A percentile compares a stretch with the other conserved stretches of the same genome.
phyloP scores from a whole-genome alignment of 2,329 filamentous ascomycete species.

The Colletotrichum orchidophilum region DNA sequence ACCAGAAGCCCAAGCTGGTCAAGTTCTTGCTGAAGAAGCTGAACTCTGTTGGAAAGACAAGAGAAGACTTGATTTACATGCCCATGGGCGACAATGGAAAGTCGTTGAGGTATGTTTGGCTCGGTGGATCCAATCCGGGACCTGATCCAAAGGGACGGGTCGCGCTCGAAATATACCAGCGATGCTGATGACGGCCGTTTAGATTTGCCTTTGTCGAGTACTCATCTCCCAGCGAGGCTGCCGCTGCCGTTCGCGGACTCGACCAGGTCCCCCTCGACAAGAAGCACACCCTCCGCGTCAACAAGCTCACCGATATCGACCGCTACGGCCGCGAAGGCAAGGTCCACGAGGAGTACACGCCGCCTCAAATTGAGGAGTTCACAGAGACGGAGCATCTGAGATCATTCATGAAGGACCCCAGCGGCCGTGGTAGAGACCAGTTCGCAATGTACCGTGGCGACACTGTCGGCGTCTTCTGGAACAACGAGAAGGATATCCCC shows the following conservation, averaged over 20 bases:
- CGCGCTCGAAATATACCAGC: not conserved
- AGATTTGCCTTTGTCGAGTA: slow-evolving; percentile 99
- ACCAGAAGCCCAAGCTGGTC: slow-evolving; percentile 91
- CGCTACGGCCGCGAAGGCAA: slow-evolving; percentile 94
- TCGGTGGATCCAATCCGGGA: slow-evolving; percentile 15
- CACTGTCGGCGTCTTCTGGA: slow-evolving; percentile 95
- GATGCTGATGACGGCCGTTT: slow-evolving; percentile 32
- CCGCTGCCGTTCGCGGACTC: slow-evolving; percentile 88
- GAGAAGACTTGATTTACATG: slow-evolving; percentile 92
- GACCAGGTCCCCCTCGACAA: slow-evolving; percentile 91
- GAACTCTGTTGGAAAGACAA: slow-evolving; percentile 83
- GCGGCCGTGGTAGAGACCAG: slow-evolving; percentile 86
- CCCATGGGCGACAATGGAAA: slow-evolving; percentile 87
- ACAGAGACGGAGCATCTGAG: slow-evolving; percentile 92
- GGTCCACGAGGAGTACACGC: slow-evolving; percentile 88
- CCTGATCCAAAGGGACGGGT: not conserved
- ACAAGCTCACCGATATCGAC: slow-evolving; percentile 98
- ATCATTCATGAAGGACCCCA: slow-evolving; percentile 88
- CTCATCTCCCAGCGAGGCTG: slow-evolving; percentile 87
- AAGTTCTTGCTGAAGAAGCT: slow-evolving; percentile 97
- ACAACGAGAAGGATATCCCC: slow-evolving; percentile 91
- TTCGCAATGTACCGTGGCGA: slow-evolving; percentile 95
- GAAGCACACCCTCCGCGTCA: slow-evolving; percentile 93
- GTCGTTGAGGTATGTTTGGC: slow-evolving; percentile 77
- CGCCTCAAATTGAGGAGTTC: slow-evolving; percentile 85